Conservation (phyloP, 352 stramenopile genomes). For the Pythium rhizo-oryzae region DNA sequence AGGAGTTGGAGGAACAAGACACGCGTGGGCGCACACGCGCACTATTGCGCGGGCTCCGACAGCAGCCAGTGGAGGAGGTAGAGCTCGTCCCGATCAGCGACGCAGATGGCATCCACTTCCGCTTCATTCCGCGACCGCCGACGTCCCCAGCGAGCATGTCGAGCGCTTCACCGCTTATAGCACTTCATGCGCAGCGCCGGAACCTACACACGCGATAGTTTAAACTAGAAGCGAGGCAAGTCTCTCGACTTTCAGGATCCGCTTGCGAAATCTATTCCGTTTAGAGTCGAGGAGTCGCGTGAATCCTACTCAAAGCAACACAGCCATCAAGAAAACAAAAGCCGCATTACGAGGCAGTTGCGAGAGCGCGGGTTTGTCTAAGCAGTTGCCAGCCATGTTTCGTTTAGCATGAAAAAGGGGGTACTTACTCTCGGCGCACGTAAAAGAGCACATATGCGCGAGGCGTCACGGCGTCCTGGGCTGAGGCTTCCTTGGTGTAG, state of each 20-base stretch:
- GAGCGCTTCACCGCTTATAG: background rate
- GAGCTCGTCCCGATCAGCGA: slow-evolving; percentile 15
- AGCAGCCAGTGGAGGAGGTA: slow-evolving; percentile 49
- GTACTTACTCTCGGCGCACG: slow-evolving; percentile 74
- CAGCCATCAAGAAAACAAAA: background rate
- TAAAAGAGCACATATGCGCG: slow-evolving; percentile 78
- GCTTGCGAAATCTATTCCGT: slow-evolving; percentile 1
- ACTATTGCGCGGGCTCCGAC: slow-evolving; percentile 47
- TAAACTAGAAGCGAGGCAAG: slow-evolving; percentile 18
- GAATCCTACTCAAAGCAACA: background rate
- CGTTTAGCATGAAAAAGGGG: background rate
- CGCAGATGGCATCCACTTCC: slow-evolving; percentile 12
- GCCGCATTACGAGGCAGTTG: background rate
- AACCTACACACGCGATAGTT: slow-evolving; percentile 28
- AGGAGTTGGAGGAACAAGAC: slow-evolving; percentile 31
- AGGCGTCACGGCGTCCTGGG: slow-evolving; percentile 40
- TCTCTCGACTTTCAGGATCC: background rate
- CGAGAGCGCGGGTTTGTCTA: background rate
- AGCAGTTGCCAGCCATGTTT: slow-evolving; percentile 4
- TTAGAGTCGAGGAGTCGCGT: slow-evolving; percentile 8
- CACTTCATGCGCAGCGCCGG: background rate
- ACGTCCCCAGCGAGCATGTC: background rate
- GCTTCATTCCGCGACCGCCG: slow-evolving; percentile 7
- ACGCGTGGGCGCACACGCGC: slow-evolving; percentile 37
- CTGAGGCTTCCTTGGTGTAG: slow-evolving; percentile 56